phyloP scores from a whole-genome alignment of 2,329 filamentous ascomycete species.

The Camillea tinctor region DNA sequence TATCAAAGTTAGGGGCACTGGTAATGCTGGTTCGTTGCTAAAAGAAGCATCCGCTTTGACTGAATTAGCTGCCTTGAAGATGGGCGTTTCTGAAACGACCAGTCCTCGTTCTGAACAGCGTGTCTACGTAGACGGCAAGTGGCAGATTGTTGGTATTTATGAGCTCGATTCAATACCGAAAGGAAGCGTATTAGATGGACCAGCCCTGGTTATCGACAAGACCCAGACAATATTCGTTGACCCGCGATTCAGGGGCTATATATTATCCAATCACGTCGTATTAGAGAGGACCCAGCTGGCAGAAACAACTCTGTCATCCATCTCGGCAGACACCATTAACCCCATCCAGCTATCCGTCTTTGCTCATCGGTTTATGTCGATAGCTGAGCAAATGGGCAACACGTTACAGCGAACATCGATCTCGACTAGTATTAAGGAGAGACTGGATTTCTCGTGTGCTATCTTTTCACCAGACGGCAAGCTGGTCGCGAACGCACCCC shows the following conservation, averaged over 20 bases:
- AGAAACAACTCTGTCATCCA: constrained; percentile 57
- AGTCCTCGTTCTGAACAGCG: background rate
- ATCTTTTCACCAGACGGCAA: constrained; percentile 72
- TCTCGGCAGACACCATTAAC: constrained; percentile 60
- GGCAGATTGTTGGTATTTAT: constrained; percentile 26
- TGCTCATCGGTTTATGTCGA: constrained; percentile 78
- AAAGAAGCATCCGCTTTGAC: constrained; percentile 13
- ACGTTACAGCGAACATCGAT: constrained; percentile 78
- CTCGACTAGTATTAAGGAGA: constrained; percentile 77
- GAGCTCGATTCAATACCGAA: constrained; percentile 24
- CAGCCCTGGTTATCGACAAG: constrained; percentile 62
- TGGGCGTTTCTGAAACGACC: background rate
- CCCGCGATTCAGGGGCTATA: constrained; percentile 29
- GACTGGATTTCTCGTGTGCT: constrained; percentile 76
- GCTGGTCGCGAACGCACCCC: constrained; percentile 71
- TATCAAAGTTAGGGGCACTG: constrained; percentile 33
- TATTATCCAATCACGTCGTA: constrained; percentile 36
- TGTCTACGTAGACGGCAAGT: constrained; percentile 5
- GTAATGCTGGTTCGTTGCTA: constrained; percentile 15
- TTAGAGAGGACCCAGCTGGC: constrained; percentile 30
- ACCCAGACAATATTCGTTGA: constrained; percentile 76
- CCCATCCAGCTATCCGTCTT: constrained; percentile 76
- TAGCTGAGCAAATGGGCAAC: constrained; percentile 80
- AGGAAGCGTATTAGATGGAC: constrained; percentile 28
- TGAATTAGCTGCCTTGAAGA: constrained; percentile 10